A percentile compares a stretch with the other conserved stretches of the same genome.
Conservation (phyloP, 129 eudicot species). For the Ambrosia trifida region DNA sequence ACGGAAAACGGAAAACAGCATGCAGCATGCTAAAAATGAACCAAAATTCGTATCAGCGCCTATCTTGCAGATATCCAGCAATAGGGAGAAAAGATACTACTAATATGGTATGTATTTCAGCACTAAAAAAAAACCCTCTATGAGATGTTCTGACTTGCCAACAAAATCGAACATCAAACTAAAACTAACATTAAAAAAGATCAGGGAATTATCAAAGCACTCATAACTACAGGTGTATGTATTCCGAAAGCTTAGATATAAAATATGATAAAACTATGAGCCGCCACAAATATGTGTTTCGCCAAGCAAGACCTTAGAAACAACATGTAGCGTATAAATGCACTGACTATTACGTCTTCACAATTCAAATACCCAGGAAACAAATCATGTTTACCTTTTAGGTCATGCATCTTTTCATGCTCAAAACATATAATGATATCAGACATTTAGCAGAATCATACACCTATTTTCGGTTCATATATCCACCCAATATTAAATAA, state of each 20-base stretch:
- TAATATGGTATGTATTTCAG: not conserved
- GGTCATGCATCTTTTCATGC: not conserved
- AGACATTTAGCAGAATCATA: not conserved
- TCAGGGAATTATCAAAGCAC: not conserved
- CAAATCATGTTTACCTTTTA: slow-evolving; percentile 1
- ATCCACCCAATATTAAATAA: not conserved
- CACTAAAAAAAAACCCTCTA: not conserved
- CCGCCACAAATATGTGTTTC: not conserved
- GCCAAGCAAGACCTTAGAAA: slow-evolving; percentile 11
- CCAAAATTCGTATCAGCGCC: not conserved
- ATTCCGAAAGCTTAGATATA: not conserved
- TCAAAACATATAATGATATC: not conserved
- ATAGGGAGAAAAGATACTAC: not conserved
- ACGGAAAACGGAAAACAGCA: too few relatives aligned
- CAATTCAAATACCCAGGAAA: not conserved
- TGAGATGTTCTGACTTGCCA: not conserved
- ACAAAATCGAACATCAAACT: not conserved
- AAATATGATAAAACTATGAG: not conserved
- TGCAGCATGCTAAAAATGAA: not conserved
- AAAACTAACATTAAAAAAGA: not conserved
- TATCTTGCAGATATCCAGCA: not conserved
- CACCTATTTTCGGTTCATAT: slow-evolving; percentile 13
- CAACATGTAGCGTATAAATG: not conserved
- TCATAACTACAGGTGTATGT: not conserved
- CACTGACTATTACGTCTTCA: not conserved